Percentiles rank a stretch among this genome's conserved stretches.
Conservation (phyloP, 306 rosid species). For the Lathyrus oleraceus region DNA sequence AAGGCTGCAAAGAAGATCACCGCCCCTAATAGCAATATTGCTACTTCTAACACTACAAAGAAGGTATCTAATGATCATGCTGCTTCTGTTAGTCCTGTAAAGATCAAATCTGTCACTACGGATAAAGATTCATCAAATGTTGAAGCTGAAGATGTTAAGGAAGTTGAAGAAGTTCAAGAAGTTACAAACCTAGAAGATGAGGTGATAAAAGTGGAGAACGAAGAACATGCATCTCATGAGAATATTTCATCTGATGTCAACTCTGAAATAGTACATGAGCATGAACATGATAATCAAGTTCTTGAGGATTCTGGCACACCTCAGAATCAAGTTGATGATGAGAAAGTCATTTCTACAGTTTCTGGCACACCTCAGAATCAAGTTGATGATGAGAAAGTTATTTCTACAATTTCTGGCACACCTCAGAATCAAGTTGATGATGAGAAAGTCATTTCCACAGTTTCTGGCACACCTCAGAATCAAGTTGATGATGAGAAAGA, state of each 20-base stretch:
- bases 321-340: too few relatives aligned
- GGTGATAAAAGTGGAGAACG: conserved; percentile 21
- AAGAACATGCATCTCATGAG: conserved; percentile 21
- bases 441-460: too few relatives aligned
- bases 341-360: too few relatives aligned
- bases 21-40: neutral
- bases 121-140: neutral
- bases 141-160: conserved; percentile 36
- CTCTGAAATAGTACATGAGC: conserved; percentile 8
- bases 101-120: neutral
- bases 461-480: neutral
- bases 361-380: conserved; percentile 7
- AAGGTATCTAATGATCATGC: conserved; percentile 34
- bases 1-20: conserved; percentile 39
- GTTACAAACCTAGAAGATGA: neutral
- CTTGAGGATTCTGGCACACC: conserved; percentile 29
- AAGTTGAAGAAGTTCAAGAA: conserved; percentile 29
- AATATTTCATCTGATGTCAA: conserved; percentile 2
- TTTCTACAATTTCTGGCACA: conserved; percentile 33
- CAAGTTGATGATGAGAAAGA: conserved; percentile 31
- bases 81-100: conserved; percentile 11
- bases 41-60: neutral
- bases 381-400: conserved; percentile 32
- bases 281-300: conserved; percentile 17
- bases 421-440: too few relatives aligned